Percentiles rank a stretch among this genome's conserved stretches.
Conservation (phyloP, 768 basidiomycete species). For the Rhodotorula taiwanensis region DNA sequence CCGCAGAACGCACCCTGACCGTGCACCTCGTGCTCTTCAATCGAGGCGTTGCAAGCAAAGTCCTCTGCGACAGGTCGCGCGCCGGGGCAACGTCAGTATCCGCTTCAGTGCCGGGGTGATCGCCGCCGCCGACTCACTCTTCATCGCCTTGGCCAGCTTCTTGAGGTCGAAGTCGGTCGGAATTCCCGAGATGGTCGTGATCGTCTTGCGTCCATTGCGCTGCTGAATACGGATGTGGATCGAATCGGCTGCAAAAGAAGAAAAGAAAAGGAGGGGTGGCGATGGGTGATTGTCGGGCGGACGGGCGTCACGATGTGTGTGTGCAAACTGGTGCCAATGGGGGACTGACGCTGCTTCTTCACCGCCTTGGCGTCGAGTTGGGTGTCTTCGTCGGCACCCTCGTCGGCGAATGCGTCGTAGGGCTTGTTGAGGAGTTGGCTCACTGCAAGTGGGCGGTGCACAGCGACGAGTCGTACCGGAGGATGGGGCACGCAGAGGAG, state of each 20-base stretch:
- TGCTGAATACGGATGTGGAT: constrained; percentile 98
- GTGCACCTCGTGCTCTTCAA: constrained; percentile 90
- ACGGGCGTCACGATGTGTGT: too few relatives aligned
- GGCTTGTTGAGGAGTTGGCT: constrained; percentile 38
- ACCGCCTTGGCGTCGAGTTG: constrained; percentile 28
- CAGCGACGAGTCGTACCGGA: too few relatives aligned
- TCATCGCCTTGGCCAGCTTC: constrained; percentile 97
- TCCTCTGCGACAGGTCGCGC: constrained; percentile 53
- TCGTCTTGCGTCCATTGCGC: constrained; percentile 95
- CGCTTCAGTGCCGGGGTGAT: too few relatives aligned
- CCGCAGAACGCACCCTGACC: constrained; percentile 54
- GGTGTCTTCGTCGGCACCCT: constrained; percentile 32
- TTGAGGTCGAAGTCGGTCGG: constrained; percentile 94
- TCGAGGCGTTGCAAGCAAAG: constrained; percentile 65
- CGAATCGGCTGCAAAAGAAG: constrained; percentile 50
- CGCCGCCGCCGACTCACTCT: constrained; percentile 60
- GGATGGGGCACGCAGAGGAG: neutral
- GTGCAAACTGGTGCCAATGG: neutral
- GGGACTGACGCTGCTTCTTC: constrained; percentile 15
- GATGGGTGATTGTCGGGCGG: neutral
- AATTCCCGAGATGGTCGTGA: constrained; percentile 94
- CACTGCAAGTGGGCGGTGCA: constrained; percentile 3
- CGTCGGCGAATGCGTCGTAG: constrained; percentile 39
- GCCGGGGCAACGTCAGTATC: too few relatives aligned
- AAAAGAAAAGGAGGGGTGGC: too few relatives aligned